These are phyloP conservation scores for Keithomyces neogunnii DNA, from an alignment of 2,329 filamentous ascomycete species.

Conservation along the genomic window DNA sequence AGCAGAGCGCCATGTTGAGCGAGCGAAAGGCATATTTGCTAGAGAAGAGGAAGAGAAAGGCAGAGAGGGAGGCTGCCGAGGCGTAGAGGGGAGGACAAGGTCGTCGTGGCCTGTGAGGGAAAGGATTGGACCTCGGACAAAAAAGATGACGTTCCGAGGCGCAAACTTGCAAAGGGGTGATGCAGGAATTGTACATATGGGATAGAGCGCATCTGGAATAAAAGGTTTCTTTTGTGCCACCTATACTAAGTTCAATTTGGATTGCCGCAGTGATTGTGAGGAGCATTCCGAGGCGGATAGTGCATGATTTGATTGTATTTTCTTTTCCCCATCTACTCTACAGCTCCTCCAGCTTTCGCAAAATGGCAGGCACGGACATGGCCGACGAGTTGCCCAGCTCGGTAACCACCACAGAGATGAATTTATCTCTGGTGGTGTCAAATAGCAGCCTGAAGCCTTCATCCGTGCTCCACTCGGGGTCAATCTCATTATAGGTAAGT, in stretches of 20 bases:
- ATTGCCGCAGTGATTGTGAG: too few species aligned
- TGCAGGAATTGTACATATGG: not conserved
- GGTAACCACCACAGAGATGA: constrained; percentile 81
- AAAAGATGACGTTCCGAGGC: too few species aligned
- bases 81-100: not conserved
- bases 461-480: constrained; percentile 56
- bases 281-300: not conserved
- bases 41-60: constrained; percentile 76
- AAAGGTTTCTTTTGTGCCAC: not conserved
- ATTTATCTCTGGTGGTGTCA: constrained; percentile 82
- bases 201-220: not conserved
- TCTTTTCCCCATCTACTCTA: constrained; percentile 18
- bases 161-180: too few species aligned
- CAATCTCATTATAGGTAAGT: constrained; percentile 90
- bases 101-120: not conserved
- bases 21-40: constrained; percentile 74
- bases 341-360: constrained; percentile 49
- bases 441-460: constrained; percentile 64
- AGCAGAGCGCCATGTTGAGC: constrained; percentile 66
- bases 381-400: constrained; percentile 83
- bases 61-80: constrained; percentile 25
- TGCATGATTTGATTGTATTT: not conserved
- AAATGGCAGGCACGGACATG: constrained; percentile 65
- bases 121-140: not conserved
- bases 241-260: not conserved